These are phyloP conservation scores for Forsythia suspensa DNA, from an alignment of 257 asterid species.

Conservation along the genomic window DNA sequence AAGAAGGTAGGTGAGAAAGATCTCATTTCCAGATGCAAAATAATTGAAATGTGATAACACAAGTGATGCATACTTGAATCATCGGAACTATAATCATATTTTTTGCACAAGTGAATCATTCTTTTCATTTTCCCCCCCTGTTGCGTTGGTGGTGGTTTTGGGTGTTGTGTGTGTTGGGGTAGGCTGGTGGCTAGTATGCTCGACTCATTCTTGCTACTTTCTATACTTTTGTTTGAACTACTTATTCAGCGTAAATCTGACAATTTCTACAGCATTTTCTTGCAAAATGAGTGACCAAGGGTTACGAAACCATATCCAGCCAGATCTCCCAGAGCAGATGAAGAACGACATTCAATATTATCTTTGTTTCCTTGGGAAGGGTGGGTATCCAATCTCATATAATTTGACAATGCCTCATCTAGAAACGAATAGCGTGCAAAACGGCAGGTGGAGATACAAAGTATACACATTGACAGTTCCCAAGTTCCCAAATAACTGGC, in stretches of 20 bases:
- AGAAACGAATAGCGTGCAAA: not conserved
- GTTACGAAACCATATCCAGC: not conserved
- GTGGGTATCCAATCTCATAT: not conserved
- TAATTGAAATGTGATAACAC: not conserved
- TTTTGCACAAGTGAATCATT: not conserved
- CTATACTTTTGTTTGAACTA: not conserved
- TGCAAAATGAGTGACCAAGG: not conserved
- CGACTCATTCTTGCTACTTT: not conserved
- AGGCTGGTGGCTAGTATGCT: not conserved
- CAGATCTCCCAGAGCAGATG: too few species aligned
- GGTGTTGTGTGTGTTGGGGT: not conserved
- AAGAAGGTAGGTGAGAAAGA: not conserved
- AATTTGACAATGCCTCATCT: not conserved
- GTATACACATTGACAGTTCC: not conserved
- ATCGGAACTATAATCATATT: not conserved
- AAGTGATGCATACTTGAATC: not conserved
- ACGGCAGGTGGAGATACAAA: not conserved
- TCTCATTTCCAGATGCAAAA: not conserved
- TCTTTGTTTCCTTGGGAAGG: too few species aligned
- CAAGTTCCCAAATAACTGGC: not conserved
- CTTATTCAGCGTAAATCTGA: not conserved
- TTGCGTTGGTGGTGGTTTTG: not conserved
- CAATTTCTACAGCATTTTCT: not conserved
- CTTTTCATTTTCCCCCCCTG: not conserved
- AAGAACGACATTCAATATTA: too few species aligned